phyloP scores from a whole-genome alignment of 2,329 filamentous ascomycete genomes.

The Fusarium lyarnte region DNA sequence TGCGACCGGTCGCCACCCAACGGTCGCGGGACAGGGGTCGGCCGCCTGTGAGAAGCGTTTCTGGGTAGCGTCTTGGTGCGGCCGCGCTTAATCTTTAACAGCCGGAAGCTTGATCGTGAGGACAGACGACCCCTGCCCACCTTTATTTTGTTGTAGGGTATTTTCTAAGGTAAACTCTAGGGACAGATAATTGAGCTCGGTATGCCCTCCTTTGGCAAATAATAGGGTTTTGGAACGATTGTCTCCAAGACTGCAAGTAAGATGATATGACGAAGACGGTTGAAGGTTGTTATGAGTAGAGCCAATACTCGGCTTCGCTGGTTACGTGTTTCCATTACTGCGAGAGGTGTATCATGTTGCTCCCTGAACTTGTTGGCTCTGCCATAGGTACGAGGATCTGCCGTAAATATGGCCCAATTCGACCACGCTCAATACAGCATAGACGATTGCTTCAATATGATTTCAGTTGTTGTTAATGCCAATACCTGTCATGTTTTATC shows the following conservation, averaged over 20 bases:
- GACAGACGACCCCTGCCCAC: constrained; percentile 5
- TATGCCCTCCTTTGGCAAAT: constrained; percentile 20
- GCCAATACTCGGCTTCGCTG: background rate
- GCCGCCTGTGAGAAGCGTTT: constrained; percentile 22
- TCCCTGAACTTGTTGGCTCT: background rate
- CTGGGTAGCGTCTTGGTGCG: constrained; percentile 4
- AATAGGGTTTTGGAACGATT: background rate
- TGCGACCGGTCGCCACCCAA: constrained; percentile 35
- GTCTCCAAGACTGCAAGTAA: background rate
- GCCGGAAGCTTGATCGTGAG: constrained; percentile 23
- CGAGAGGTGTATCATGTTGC: background rate
- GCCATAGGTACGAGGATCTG: background rate
- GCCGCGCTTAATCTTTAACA: constrained; percentile 23
- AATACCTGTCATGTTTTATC: background rate
- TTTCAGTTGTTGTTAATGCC: background rate
- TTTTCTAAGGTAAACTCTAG: background rate
- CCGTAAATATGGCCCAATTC: background rate
- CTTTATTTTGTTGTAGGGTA: constrained; percentile 4
- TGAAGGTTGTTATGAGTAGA: background rate
- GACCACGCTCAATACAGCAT: background rate
- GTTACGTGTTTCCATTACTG: background rate
- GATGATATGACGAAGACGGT: background rate
- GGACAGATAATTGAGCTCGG: background rate
- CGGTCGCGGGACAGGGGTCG: constrained; percentile 28
- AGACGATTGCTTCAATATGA: background rate